phyloP scores from a whole-genome alignment of 805 yeast species.

The Komagataella pastoris region DNA sequence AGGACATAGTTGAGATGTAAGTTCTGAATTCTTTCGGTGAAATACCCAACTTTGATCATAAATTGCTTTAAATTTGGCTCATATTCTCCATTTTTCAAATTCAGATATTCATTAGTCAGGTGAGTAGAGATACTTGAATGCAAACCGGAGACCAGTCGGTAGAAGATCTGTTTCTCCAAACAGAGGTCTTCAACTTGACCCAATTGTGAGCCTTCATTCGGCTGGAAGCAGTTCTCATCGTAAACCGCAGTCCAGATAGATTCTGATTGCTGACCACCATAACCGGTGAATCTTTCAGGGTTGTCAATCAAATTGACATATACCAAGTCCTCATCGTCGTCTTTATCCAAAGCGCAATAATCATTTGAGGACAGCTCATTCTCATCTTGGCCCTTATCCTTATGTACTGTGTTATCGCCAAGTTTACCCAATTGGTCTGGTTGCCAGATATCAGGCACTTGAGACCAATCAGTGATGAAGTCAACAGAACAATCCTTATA shows the following conservation, averaged over 20 bases:
- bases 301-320: constrained; percentile 78
- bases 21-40: constrained; percentile 81
- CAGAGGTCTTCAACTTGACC: constrained; percentile 32
- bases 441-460: constrained; percentile 59
- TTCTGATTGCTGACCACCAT: constrained; percentile 83
- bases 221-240: constrained; percentile 71
- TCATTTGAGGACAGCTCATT: constrained; percentile 18
- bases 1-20: constrained; percentile 88
- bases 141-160: constrained; percentile 80
- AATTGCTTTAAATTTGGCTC: constrained; percentile 73
- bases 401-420: constrained; percentile 22
- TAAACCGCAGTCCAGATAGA: constrained; percentile 91
- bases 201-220: constrained; percentile 7
- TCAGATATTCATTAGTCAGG: constrained; percentile 69
- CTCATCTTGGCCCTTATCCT: constrained; percentile 15
- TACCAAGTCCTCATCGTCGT: constrained; percentile 54
- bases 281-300: constrained; percentile 95
- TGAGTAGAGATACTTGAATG: constrained; percentile 95
- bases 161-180: constrained; percentile 79
- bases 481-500: constrained; percentile 87
- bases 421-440: constrained; percentile 56
- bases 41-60: constrained; percentile 80
- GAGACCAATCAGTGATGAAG: constrained; percentile 59
- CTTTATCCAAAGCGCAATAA: constrained; percentile 51
- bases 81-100: constrained; percentile 62